Conservation (phyloP, 495 filamentous ascomycete species). For the Lophiostoma macrostomum region DNA sequence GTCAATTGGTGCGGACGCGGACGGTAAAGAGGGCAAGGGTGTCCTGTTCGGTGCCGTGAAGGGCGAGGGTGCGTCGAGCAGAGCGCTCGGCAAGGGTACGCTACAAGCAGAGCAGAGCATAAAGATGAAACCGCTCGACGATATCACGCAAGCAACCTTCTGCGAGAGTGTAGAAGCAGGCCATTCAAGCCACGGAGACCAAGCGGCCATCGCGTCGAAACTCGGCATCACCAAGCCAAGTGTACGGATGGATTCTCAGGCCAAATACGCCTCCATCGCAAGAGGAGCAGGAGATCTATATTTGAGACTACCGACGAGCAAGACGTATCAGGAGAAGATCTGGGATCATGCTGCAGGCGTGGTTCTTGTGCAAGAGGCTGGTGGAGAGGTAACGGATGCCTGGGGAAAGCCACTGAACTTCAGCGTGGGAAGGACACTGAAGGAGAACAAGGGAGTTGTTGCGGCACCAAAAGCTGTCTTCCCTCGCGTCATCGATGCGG, state of each 20-base stretch:
- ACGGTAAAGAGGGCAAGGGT: conserved; percentile 65
- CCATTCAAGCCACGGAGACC: conserved; percentile 84
- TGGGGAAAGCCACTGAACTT: conserved; percentile 80
- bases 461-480: conserved; percentile 77
- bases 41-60: conserved; percentile 78
- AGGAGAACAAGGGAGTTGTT: conserved; percentile 87
- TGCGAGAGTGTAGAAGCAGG: conserved; percentile 93
- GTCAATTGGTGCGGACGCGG: conserved; percentile 64
- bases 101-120: conserved; percentile 63
- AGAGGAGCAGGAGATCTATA: conserved; percentile 94
- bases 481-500: conserved; percentile 71
- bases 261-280: conserved; percentile 96
- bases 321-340: conserved; percentile 96
- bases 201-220: conserved; percentile 75
- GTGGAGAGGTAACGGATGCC: conserved; percentile 85
- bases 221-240: conserved; percentile 81
- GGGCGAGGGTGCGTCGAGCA: conserved; percentile 71
- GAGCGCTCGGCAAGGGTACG: conserved; percentile 60
- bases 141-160: conserved; percentile 77
- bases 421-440: conserved; percentile 77
- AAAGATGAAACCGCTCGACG: conserved; percentile 69
- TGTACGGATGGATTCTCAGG: conserved; percentile 94
- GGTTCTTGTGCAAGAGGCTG: conserved; percentile 89
- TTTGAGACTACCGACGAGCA: conserved; percentile 76
- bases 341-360: conserved; percentile 99